Evolutionary conservation across 2,329 filamentous ascomycete species (phyloP).

Genomic region (Aureobasidium sp.): DNA sequence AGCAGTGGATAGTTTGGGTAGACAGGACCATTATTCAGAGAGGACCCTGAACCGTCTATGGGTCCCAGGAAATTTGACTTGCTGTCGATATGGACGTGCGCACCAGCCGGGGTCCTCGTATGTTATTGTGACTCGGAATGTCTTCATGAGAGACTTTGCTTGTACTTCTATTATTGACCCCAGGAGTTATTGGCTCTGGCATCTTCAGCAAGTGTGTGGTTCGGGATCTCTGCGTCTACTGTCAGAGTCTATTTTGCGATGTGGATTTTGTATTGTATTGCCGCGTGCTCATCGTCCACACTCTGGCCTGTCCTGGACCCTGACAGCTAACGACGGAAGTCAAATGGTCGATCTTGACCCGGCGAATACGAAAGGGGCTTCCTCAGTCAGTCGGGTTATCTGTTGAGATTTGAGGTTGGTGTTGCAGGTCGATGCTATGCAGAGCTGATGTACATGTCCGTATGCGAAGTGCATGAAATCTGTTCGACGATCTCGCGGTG

Average conservation of each 20-base stretch:
- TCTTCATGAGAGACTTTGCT: not conserved
- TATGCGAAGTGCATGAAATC: not conserved
- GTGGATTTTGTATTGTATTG: not conserved
- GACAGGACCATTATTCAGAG: not conserved
- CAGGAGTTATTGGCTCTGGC: not conserved
- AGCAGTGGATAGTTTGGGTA: not conserved
- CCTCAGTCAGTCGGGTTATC: not conserved
- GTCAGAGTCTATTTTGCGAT: not conserved
- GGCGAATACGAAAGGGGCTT: not conserved
- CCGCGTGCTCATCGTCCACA: not conserved
- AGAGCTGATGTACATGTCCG: not conserved
- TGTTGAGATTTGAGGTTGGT: not conserved
- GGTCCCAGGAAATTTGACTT: conserved; percentile 5
- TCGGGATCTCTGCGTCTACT: not conserved
- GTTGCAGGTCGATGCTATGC: not conserved
- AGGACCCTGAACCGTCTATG: conserved; percentile 10
- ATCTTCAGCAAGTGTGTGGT: not conserved
- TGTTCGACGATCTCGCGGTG: not conserved
- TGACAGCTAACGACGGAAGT: conserved; percentile 8
- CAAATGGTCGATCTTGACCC: not conserved
- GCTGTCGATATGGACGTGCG: conserved; percentile 6
- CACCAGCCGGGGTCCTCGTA: not conserved
- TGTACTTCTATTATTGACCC: not conserved
- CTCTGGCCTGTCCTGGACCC: not conserved
- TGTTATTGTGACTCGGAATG: not conserved